These are phyloP conservation scores for Monilinia aucupariae DNA, from an alignment of 2,329 filamentous ascomycete genomes.

Conservation along the genomic window DNA sequence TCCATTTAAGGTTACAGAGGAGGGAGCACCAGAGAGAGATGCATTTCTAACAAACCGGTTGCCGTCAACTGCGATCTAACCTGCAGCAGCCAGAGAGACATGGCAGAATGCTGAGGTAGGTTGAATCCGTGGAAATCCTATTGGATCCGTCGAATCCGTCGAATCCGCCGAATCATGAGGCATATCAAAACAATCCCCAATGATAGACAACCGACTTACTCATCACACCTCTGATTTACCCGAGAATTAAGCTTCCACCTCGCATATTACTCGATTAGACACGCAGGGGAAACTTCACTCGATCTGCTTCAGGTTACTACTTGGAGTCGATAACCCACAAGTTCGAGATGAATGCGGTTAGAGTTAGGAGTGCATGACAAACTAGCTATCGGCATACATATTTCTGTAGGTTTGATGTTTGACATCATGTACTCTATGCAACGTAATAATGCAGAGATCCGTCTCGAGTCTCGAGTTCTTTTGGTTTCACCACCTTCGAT, in stretches of 20 bases:
- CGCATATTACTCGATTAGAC: neutral
- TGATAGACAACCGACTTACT: no score
- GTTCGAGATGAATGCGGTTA: no score
- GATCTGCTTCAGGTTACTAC: no score
- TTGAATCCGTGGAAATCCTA: no score
- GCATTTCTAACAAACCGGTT: neutral
- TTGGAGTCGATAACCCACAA: no score
- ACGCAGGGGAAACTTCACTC: neutral
- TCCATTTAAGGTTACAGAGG: neutral
- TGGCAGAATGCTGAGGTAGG: neutral
- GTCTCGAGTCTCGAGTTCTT: neutral
- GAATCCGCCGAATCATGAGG: neutral
- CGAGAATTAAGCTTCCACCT: no score
- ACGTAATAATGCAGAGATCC: constrained; percentile 8
- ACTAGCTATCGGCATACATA: no score
- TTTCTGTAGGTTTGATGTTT: neutral
- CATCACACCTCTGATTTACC: no score
- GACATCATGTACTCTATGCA: neutral
- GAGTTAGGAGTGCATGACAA: no score
- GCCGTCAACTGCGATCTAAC: neutral
- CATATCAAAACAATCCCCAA: neutral
- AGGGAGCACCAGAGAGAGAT: no score
- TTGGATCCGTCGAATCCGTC: no score
- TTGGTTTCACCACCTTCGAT: neutral
- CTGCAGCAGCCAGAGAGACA: neutral